Base-by-base conservation (phyloP, 768 basidiomycete species). In the Collybia mongolica region DNA sequence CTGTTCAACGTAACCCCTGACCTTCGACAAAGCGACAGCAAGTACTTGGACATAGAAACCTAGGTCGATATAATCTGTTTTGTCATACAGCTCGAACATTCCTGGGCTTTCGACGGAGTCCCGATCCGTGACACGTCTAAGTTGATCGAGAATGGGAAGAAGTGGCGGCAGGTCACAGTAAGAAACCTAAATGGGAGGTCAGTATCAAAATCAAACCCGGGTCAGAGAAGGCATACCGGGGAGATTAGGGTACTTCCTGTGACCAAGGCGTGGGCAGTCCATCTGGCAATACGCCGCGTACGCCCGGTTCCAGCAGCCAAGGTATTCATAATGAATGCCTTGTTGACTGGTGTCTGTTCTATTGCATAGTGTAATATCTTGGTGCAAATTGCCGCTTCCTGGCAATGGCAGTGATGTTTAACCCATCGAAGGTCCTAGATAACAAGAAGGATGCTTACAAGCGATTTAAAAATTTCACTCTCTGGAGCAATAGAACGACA, bases 41-140 rank as follows among this genome's bases (percentile, higher is more conserved):
- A 90, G 74, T 26, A 90, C 75, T 17, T 71, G 67, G 12, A 84
- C 68, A 53, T 81, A 70, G 60, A 76, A 75, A 5, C 73, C 67
- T 60, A 92, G 71, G 32, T 79, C 76, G 28, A 82, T 76, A 50
- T 83, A 90, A 64, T 88, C 80, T 2, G 77, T 82, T 17, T 77
- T 72, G 11, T 77, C 73, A 20, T 77, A 54, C 35, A 86, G 59
- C 19, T 81, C 75, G 53, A 90, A 84, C 39, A 79, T 65, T 20
- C 73, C 76, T 29, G 44, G 69, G 63, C 50, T 72, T 26, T 48
- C 43, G 17, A 54, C 45, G 6, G 48, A 38, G 11, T 26, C 45
- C 9, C 51, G 72, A 26, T 67, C 58, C 2, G 72, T 64, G 17
- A 74, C 35, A 26, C 44, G 53, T 6, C 54, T 71, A 46, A 92